Conservation (phyloP, 257 asterid genomes). For the Salvia splendens region DNA sequence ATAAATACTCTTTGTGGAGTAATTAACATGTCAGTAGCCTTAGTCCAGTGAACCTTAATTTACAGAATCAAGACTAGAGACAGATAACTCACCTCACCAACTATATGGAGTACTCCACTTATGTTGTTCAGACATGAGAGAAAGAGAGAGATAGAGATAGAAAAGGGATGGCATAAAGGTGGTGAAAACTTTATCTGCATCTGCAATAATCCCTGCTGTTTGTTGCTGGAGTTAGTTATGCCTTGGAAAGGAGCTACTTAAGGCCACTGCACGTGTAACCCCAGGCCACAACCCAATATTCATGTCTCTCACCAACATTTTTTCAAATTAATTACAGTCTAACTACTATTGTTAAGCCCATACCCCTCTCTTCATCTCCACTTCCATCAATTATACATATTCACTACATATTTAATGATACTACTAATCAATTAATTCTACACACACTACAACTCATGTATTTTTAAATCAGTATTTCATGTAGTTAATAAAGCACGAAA, state of each 20-base stretch:
- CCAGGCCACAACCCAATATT: conserved; percentile 33
- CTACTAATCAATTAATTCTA: background rate
- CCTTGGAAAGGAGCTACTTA: conserved; percentile 49
- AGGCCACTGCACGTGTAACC: conserved; percentile 44
- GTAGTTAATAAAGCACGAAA: background rate
- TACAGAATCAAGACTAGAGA: conserved; percentile 24
- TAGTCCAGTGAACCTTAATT: conserved; percentile 29
- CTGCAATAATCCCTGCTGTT: conserved; percentile 28
- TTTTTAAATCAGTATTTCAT: no score
- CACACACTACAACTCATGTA: conserved; percentile 13
- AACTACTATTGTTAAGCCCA: conserved; percentile 27
- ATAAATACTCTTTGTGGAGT: background rate
- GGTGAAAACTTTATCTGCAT: conserved; percentile 28
- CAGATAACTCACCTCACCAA: conserved; percentile 25
- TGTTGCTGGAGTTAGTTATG: conserved; percentile 45
- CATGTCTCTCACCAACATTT: background rate
- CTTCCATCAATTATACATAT: background rate
- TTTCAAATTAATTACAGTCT: background rate
- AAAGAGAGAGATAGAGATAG: no score
- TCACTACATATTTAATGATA: no score
- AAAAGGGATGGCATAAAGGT: no score
- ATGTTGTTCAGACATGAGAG: no score
- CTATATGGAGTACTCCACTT: no score
- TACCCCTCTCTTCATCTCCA: conserved; percentile 26
- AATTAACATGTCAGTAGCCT: background rate